Conservation (phyloP, 768 basidiomycete genomes). For the Mycena polygramma region DNA sequence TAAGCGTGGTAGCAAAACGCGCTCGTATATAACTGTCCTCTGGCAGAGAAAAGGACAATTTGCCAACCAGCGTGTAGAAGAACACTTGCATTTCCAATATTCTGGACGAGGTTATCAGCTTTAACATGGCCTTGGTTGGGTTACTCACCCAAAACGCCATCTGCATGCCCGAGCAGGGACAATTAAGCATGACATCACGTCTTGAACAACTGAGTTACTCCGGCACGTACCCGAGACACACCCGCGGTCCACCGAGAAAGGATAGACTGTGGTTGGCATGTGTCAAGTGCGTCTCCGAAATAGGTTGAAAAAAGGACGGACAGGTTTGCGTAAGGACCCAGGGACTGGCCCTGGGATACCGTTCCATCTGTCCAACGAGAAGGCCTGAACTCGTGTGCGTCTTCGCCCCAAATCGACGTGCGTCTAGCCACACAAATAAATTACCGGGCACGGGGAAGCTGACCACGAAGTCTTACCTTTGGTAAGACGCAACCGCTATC, state of each 20-base stretch:
- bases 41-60: slow-evolving; percentile 11
- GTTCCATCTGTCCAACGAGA: slow-evolving; percentile 28
- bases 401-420: slow-evolving; percentile 27
- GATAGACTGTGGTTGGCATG: background rate
- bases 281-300: background rate
- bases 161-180: background rate
- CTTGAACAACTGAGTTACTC: background rate
- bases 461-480: slow-evolving; percentile 13
- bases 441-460: slow-evolving; percentile 10
- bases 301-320: background rate
- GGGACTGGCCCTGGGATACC: slow-evolving; percentile 15
- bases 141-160: slow-evolving; percentile 22
- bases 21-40: background rate
- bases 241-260: slow-evolving; percentile 23
- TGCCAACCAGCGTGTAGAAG: slow-evolving; percentile 19
- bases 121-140: background rate
- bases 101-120: background rate
- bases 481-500: slow-evolving; percentile 22
- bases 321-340: slow-evolving; percentile 32
- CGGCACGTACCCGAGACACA: slow-evolving; percentile 25
- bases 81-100: slow-evolving; percentile 26
- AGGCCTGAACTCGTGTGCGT: slow-evolving; percentile 23
- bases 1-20: background rate
- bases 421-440: background rate
- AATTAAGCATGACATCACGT: background rate